Evolutionary conservation across 257 asterid species (phyloP), one percentile per base, ranked within the genome.

Genomic region (Gardenia jasminoides): DNA sequence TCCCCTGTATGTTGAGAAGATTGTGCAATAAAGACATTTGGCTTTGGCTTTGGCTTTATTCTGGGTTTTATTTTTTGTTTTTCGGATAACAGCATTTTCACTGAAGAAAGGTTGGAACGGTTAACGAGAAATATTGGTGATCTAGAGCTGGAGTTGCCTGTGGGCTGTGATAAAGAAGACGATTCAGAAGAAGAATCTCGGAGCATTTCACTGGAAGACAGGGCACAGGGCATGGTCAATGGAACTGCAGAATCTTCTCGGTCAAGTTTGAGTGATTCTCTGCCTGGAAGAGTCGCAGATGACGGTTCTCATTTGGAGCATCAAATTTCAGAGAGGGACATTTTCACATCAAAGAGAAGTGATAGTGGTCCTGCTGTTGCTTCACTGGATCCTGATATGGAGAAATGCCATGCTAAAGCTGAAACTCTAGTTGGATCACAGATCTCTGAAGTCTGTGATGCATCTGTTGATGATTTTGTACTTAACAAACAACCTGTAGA

Each of bases 61-160:
- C 80, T 82, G 30, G 3, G 4, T 58, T 8, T 58, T 22, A 22
- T 58, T 12, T 58, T 54, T 58, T n/a, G 66, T 78, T 46, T 54
- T 81, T 81, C 80, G 65, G 78, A 54, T 72, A 81, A 85, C 82
- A 96, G 99, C 90, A 92, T 96, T 85, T 93, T 96, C 75, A 84
- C 88, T 36, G 97, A 96, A 85, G 99, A 96, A 89, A 92, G 99
- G 83, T 79, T 96, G 89, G 98, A 90, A 79, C 87, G 97, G 44
- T 81, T 96, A 64, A 90, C 94, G 41, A 92, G 90, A 86, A 94
- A 88, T 86, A 82, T 92, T 77, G 82, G 83, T 74, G 85, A 85
- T 80, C 84, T 96, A 90, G 91, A 89, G 84, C 82, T 91, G 47
- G 94, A 89, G 78, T 80, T 87, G 70, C 88, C 89, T 12, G 52